Percentiles rank a stretch among this genome's conserved stretches.
Conservation (phyloP, 805 yeast species). For the Vanderwaltozyma tropicalis region DNA sequence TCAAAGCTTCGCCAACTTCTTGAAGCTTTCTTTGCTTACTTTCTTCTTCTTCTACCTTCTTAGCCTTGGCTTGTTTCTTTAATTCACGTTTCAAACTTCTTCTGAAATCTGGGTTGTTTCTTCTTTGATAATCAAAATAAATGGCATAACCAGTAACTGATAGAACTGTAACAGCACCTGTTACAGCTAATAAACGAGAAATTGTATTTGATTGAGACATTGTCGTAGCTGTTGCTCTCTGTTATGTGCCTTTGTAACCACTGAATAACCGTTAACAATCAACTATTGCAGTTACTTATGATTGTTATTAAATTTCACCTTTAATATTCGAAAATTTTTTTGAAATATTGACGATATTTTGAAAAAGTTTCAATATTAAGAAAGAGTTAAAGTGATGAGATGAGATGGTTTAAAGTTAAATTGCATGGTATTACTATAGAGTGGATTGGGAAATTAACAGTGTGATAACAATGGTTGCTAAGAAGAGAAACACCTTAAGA, state of each 20-base stretch:
- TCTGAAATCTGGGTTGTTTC: constrained; percentile 75
- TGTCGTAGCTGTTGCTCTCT: background rate
- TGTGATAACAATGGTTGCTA: constrained; percentile 30
- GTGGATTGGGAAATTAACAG: background rate
- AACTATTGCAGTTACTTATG: no score
- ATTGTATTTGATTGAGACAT: constrained; percentile 17
- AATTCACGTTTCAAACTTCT: constrained; percentile 34
- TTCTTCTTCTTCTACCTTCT: constrained; percentile 33
- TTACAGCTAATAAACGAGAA: constrained; percentile 24
- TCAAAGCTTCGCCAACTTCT: constrained; percentile 50
- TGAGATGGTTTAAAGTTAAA: constrained; percentile 1
- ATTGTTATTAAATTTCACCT: background rate
- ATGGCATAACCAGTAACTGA: constrained; percentile 62
- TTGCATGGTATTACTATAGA: no score
- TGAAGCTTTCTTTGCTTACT: constrained; percentile 51
- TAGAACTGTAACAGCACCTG: constrained; percentile 38
- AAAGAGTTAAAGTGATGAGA: background rate
- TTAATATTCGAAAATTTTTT: background rate
- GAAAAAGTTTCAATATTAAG: background rate
- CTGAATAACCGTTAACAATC: no score
- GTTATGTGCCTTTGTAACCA: no score
- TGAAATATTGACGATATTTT: background rate
- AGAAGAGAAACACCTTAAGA: constrained; percentile 39
- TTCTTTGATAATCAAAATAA: constrained; percentile 86
- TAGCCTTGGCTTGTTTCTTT: constrained; percentile 43